Percentiles rank a stretch among this genome's conserved stretches.
Conservation (phyloP, 169 alveolate genomes). For the Plasmodium coatneyi region DNA sequence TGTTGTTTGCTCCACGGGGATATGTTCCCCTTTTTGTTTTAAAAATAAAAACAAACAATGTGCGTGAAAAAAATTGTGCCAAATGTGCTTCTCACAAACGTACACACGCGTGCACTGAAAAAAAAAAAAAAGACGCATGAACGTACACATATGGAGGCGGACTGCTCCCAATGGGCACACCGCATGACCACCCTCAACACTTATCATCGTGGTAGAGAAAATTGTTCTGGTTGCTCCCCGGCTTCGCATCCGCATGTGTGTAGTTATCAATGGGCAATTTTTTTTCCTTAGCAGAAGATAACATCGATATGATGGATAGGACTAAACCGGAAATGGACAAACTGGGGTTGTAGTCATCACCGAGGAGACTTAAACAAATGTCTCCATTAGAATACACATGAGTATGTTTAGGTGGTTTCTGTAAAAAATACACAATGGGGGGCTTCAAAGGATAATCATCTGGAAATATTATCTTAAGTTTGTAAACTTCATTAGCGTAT, state of each 20-base stretch:
- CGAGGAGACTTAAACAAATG: slow-evolving; percentile 86
- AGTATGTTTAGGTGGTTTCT: slow-evolving; percentile 87
- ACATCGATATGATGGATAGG: slow-evolving; percentile 87
- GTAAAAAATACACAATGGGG: slow-evolving; percentile 86
- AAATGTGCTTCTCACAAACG: neutral
- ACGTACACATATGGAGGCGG: neutral
- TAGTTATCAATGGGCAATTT: slow-evolving; percentile 86
- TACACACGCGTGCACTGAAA: neutral
- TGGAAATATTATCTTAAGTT: slow-evolving; percentile 86
- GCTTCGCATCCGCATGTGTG: slow-evolving; percentile 75
- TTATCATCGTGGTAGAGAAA: slow-evolving; percentile 73
- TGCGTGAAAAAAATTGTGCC: neutral
- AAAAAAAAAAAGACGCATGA: neutral
- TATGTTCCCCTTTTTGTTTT: neutral
- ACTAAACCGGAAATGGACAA: slow-evolving; percentile 85
- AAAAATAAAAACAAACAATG: neutral
- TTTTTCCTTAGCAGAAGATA: slow-evolving; percentile 87
- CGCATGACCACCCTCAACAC: slow-evolving; percentile 13
- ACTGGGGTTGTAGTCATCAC: slow-evolving; percentile 88
- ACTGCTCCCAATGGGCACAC: neutral
- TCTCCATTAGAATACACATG: slow-evolving; percentile 91
- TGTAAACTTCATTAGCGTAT: slow-evolving; percentile 85
- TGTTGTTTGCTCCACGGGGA: neutral
- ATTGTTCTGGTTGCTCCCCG: slow-evolving; percentile 68
- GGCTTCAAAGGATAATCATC: slow-evolving; percentile 89